phyloP scores from a whole-genome alignment of 768 basidiomycete genomes.

The Terana coerulea region DNA sequence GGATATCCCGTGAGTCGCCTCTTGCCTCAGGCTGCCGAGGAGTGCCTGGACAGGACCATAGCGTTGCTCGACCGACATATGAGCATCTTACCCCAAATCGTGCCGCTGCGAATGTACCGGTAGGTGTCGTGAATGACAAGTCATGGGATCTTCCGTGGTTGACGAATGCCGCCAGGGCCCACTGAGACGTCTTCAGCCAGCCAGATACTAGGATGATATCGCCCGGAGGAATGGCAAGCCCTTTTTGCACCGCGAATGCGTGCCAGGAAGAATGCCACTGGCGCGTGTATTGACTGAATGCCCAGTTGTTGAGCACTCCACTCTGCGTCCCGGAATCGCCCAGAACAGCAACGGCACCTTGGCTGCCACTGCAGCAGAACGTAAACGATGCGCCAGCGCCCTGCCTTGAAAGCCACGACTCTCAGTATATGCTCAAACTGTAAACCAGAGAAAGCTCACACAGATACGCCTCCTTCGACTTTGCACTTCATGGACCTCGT shows the following conservation, averaged over 20 bases:
- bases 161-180: constrained; percentile 13
- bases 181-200: constrained; percentile 16
- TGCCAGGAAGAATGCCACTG: constrained; percentile 9
- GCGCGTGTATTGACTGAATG: constrained; percentile 5
- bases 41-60: neutral
- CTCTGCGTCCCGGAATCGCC: neutral
- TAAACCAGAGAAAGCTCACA: neutral
- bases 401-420: neutral
- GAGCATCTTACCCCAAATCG: neutral
- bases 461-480: neutral
- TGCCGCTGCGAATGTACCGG: neutral
- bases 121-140: neutral
- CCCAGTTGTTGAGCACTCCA: neutral
- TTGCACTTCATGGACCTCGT: neutral
- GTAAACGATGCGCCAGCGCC: neutral
- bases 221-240: neutral
- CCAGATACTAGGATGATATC: constrained; percentile 16
- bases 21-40: neutral
- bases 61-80: neutral
- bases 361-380: neutral
- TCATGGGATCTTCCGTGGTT: neutral
- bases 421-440: neutral
- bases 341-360: neutral
- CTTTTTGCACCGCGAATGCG: constrained; percentile 6
- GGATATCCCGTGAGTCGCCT: neutral